Base-by-base conservation (phyloP, 2,329 filamentous ascomycete genomes). In the Stagonosporopsis cucurbitacearum region DNA sequence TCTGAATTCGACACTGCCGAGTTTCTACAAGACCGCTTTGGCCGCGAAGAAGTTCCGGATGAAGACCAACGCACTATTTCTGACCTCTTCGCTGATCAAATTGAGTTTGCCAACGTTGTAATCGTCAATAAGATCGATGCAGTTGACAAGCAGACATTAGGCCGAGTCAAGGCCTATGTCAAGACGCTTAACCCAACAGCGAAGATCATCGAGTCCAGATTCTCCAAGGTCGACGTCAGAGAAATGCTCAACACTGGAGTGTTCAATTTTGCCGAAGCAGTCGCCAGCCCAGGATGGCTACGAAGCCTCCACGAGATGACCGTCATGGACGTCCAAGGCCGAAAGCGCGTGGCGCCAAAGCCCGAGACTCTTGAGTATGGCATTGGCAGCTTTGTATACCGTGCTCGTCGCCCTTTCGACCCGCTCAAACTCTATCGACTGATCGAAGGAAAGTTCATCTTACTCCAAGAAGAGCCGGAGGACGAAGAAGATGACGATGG, bases 61-160 rank as follows among this genome's bases (percentile, higher is more conserved):
- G 88, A 91, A 61, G 89, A 92, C 57, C 88, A 92, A 62, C 79
- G 88, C 0, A 91, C 87, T 0, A 88, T 92, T 2, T 90, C 88
- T 0, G 88, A 91, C 62, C 80, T 92, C 0, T 89, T 91, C 82
- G 87, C 90, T 0, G 88, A 91, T 63, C 88, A 91, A 66, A 89
- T 91, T 56, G 89, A 92, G 72, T 92, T 92, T 63, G 88, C 88
- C 0, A 88, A 91, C 61, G 87, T 91, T 6, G 81, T 91, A 13
- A 80, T 91, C 3, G 75, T 91, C 19, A 91, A 91, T 75, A 91
- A 91, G 72, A 78, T 84, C 6, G 87, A 90, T 57, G 83, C 86
- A 57, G 85, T 89, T 13, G 72, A 79, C 36, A 69, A 75, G 5
- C 75, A 67, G 19, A 81, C 78, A 0, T 77, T 80, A 17, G 65